phyloP scores from a whole-genome alignment of 1,284 basidiomycete species.

The Pyrrhoderma noxium region DNA sequence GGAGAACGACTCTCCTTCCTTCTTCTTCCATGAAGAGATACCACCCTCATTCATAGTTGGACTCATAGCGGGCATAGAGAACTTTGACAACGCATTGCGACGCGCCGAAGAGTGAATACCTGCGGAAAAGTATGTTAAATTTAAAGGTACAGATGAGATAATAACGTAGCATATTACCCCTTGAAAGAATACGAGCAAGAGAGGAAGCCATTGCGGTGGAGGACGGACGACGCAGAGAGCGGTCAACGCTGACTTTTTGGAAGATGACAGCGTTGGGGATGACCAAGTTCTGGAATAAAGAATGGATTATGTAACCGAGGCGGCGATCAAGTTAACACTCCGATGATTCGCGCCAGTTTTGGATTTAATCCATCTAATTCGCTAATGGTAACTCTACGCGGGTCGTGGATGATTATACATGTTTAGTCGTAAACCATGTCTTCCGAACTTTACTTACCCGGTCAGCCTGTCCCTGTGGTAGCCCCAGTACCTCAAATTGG shows the following conservation, averaged over 20 bases:
- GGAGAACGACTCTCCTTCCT: slow-evolving; percentile 86
- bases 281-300: background rate
- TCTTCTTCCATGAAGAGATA: slow-evolving; percentile 96
- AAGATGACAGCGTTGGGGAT: slow-evolving; percentile 7
- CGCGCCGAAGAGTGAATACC: slow-evolving; percentile 79
- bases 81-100: slow-evolving; percentile 76
- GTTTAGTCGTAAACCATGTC: slow-evolving; percentile 21
- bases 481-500: slow-evolving; percentile 58
- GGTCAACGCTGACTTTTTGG: slow-evolving; percentile 8
- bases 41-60: slow-evolving; percentile 99
- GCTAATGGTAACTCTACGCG: background rate
- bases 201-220: slow-evolving; percentile 46
- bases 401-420: too few relatives aligned
- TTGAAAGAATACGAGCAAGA: slow-evolving; percentile 59
- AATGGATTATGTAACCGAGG: background rate
- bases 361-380: background rate
- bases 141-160: background rate
- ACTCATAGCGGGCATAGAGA: slow-evolving; percentile 99
- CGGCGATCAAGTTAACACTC: background rate
- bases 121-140: slow-evolving; percentile 27
- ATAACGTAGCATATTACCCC: slow-evolving; percentile 42
- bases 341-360: background rate
- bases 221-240: slow-evolving; percentile 7
- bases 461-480: slow-evolving; percentile 67
- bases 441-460: slow-evolving; percentile 60